Conservation (phyloP, 2,329 filamentous ascomycete species). For the Blumeriella jaapii region DNA sequence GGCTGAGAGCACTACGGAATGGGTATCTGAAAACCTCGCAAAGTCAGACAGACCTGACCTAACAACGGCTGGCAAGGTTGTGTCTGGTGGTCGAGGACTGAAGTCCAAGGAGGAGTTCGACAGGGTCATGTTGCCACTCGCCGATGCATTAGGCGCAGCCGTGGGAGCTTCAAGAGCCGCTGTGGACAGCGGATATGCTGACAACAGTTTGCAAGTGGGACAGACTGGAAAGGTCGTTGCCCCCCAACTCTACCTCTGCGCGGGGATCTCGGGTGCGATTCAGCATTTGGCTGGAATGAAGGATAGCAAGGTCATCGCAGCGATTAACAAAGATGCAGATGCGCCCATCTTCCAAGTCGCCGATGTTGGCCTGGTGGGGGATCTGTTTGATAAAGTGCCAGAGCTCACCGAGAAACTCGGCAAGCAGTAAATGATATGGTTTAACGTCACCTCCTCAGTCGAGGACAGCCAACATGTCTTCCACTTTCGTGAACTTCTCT, state of each 20-base stretch:
- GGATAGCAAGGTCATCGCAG: constrained; percentile 98
- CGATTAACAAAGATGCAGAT: constrained; percentile 96
- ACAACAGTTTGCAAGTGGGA: constrained; percentile 96
- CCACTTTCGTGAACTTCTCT: constrained; percentile 52
- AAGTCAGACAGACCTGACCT: constrained; percentile 93
- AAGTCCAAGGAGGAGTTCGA: constrained; percentile 99
- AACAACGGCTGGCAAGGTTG: constrained; percentile 76
- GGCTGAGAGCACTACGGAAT: constrained; percentile 60
- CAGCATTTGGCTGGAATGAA: constrained; percentile 99
- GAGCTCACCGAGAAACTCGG: constrained; percentile 91
- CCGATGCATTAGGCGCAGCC: constrained; percentile 86
- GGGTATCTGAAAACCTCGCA: constrained; percentile 86
- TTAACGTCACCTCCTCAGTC: constrained; percentile 24
- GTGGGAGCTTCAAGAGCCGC: constrained; percentile 91
- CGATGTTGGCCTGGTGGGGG: constrained; percentile 88
- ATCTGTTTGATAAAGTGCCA: constrained; percentile 90
- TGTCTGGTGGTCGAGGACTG: constrained; percentile 85
- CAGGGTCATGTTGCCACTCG: constrained; percentile 79
- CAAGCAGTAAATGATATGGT: constrained; percentile 31
- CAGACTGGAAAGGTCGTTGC: constrained; percentile 99
- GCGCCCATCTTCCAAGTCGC: constrained; percentile 98
- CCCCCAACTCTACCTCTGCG: constrained; percentile 87
- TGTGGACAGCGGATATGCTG: constrained; percentile 93
- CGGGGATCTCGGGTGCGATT: constrained; percentile 93
- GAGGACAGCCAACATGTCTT: constrained; percentile 46